A percentile compares a stretch with the other conserved stretches of the same genome.
Evolutionary conservation across 805 yeast genomes (phyloP).

Genomic region (Candida hispaniensis): DNA sequence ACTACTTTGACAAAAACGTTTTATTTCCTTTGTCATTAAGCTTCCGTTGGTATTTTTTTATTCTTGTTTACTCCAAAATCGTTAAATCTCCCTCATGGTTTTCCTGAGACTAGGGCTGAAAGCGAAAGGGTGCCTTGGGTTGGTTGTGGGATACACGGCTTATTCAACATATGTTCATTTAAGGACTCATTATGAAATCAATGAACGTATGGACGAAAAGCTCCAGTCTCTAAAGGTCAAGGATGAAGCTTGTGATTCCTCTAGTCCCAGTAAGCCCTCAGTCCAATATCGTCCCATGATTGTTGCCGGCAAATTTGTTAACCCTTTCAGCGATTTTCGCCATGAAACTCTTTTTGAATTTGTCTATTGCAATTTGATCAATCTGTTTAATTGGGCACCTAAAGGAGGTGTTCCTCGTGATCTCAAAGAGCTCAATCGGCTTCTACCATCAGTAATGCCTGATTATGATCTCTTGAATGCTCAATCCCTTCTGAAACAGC

Average conservation of each 20-base stretch:
- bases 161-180: conserved; percentile 53
- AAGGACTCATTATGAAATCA: conserved; percentile 45
- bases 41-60: too few relatives aligned
- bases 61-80: too few relatives aligned
- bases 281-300: conserved; percentile 36
- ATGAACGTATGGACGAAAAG: conserved; percentile 32
- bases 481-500: conserved; percentile 17
- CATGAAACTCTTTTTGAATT: conserved; percentile 86
- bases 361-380: conserved; percentile 58
- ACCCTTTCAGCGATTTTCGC: conserved; percentile 84
- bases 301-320: conserved; percentile 73
- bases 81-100: too few relatives aligned
- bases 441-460: conserved; percentile 54
- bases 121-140: conserved; percentile 20
- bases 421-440: conserved; percentile 37
- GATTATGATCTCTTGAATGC: conserved; percentile 36
- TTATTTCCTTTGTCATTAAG: too few relatives aligned
- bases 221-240: conserved; percentile 17
- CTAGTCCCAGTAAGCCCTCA: conserved; percentile 20
- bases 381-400: conserved; percentile 49
- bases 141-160: conserved; percentile 42
- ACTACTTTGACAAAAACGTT: too few relatives aligned
- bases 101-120: conserved; percentile 17
- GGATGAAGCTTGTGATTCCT: conserved; percentile 8
- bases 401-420: conserved; percentile 50